Percentiles rank a stretch among this genome's conserved stretches.
Conservation (phyloP, 2,329 filamentous ascomycete genomes). For the Diaporthe nobilis region DNA sequence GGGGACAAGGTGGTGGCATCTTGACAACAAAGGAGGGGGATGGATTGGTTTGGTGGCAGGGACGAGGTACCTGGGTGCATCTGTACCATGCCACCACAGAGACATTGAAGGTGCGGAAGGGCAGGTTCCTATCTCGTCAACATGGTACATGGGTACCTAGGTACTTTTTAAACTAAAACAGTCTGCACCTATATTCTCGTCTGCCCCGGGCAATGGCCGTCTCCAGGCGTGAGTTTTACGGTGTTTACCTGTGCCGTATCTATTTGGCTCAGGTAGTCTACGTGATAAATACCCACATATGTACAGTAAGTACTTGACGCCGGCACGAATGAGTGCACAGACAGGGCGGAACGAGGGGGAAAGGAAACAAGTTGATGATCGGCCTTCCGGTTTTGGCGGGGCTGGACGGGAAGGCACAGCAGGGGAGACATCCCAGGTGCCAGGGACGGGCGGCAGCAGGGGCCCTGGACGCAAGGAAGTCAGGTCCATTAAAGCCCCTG, state of each 20-base stretch:
- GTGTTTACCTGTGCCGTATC: background rate
- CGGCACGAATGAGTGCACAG: background rate
- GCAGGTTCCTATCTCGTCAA: background rate
- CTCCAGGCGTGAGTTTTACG: background rate
- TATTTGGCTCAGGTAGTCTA: too few species aligned
- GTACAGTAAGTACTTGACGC: background rate
- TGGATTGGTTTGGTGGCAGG: constrained; percentile 10
- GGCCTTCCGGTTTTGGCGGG: constrained; percentile 28
- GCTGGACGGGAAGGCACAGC: constrained; percentile 26
- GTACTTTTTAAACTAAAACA: background rate
- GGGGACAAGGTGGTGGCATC: constrained; percentile 10
- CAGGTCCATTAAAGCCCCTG: constrained; percentile 26
- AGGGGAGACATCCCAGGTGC: background rate
- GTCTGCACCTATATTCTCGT: background rate
- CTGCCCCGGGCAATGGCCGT: background rate
- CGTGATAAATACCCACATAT: too few species aligned
- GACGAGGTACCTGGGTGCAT: constrained; percentile 11
- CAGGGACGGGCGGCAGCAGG: constrained; percentile 14
- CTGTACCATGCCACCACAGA: background rate
- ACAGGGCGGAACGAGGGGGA: constrained; percentile 19
- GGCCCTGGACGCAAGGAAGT: background rate
- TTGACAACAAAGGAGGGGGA: constrained; percentile 28
- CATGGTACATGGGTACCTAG: background rate
- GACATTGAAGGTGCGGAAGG: background rate
- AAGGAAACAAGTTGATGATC: constrained; percentile 15